phyloP scores from a whole-genome alignment of 306 rosid species.

The Senna siamea region DNA sequence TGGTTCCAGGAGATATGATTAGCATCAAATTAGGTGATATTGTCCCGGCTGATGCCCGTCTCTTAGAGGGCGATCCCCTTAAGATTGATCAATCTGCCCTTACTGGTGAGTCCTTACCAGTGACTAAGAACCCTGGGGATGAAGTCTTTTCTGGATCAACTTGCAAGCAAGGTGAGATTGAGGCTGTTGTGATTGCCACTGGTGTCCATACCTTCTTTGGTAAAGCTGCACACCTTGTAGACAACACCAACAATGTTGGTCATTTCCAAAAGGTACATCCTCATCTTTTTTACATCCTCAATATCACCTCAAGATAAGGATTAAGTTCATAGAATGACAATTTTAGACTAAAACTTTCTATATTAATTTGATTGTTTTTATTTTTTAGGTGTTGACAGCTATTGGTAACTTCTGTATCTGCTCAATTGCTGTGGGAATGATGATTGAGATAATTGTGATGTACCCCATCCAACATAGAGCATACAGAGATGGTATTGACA shows the following conservation, averaged over 20 bases:
- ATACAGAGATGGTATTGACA: slow-evolving; percentile 92
- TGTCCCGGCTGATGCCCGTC: slow-evolving; percentile 92
- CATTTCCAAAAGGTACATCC: slow-evolving; percentile 85
- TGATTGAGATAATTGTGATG: slow-evolving; percentile 81
- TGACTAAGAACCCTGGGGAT: slow-evolving; percentile 72
- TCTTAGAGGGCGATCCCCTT: slow-evolving; percentile 82
- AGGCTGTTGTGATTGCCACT: slow-evolving; percentile 91
- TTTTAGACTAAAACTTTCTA: slow-evolving; percentile 21
- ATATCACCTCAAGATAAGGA: background rate
- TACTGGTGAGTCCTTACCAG: slow-evolving; percentile 91
- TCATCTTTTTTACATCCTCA: background rate
- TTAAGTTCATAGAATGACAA: background rate
- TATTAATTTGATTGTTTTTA: slow-evolving; percentile 23
- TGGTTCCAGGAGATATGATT: slow-evolving; percentile 91
- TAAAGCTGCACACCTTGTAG: slow-evolving; percentile 95
- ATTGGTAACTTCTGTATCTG: slow-evolving; percentile 94
- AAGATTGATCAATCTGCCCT: slow-evolving; percentile 94
- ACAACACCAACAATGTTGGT: slow-evolving; percentile 93
- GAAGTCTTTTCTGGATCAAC: slow-evolving; percentile 92
- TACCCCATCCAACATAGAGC: slow-evolving; percentile 71
- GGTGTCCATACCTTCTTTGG: slow-evolving; percentile 96
- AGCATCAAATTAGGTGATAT: slow-evolving; percentile 95
- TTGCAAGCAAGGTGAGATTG: slow-evolving; percentile 94
- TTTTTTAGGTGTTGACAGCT: slow-evolving; percentile 81
- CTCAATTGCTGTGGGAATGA: slow-evolving; percentile 85